phyloP scores from a whole-genome alignment of 2,329 filamentous ascomycete species.

The Fusarium sp. region DNA sequence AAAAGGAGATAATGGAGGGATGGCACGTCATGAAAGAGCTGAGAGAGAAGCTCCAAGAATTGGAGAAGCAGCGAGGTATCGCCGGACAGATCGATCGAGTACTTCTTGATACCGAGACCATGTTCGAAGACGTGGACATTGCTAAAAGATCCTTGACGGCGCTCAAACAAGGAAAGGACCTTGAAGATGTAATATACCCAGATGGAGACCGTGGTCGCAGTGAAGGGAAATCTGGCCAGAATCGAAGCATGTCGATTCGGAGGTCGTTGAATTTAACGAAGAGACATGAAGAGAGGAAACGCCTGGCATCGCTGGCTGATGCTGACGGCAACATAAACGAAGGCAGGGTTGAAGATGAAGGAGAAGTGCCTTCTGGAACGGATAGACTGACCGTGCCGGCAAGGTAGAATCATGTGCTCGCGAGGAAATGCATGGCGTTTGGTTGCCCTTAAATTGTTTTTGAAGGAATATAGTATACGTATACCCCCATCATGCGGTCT shows the following conservation, averaged over 20 bases:
- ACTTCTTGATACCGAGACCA: slow-evolving; percentile 45
- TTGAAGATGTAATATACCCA: slow-evolving; percentile 44
- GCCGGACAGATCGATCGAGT: slow-evolving; percentile 51
- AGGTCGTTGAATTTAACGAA: slow-evolving; percentile 34
- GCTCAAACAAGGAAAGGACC: slow-evolving; percentile 56
- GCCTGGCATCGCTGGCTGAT: slow-evolving; percentile 17
- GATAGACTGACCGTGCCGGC: slow-evolving; percentile 23
- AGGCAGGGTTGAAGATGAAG: not conserved
- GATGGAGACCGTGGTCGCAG: slow-evolving; percentile 28
- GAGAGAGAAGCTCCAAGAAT: slow-evolving; percentile 42
- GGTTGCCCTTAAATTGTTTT: slow-evolving; percentile 6
- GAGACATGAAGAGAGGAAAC: slow-evolving; percentile 27
- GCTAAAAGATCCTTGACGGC: slow-evolving; percentile 60
- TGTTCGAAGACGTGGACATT: slow-evolving; percentile 62
- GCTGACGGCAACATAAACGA: slow-evolving; percentile 1
- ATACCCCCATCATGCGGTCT: slow-evolving; percentile 27
- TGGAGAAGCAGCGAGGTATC: slow-evolving; percentile 54
- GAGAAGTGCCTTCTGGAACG: not conserved
- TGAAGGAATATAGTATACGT: slow-evolving; percentile 20
- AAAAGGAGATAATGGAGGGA: slow-evolving; percentile 47
- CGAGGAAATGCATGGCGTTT: slow-evolving; percentile 26
- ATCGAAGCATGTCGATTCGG: slow-evolving; percentile 36
- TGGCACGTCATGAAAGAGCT: slow-evolving; percentile 52
- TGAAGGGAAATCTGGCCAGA: slow-evolving; percentile 11
- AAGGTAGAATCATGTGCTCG: slow-evolving; percentile 20